These are phyloP conservation scores for Aurifilum marmelostoma DNA, from an alignment of 2,329 filamentous ascomycete species.

Conservation along the genomic window DNA sequence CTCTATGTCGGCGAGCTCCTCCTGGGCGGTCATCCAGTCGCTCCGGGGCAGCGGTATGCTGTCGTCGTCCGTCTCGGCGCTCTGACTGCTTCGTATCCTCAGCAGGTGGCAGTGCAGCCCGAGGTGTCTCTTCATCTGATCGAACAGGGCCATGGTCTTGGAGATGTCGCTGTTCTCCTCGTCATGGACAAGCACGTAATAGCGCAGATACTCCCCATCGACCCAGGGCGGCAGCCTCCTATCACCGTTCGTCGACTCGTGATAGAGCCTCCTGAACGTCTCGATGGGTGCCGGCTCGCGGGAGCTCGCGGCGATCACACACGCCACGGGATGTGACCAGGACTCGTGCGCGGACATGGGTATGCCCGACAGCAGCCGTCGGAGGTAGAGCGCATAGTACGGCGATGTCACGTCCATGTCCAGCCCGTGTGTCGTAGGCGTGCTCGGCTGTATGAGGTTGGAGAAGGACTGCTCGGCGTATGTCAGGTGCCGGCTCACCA, in stretches of 20 bases:
- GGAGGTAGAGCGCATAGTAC: constrained; percentile 84
- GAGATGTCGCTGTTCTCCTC: constrained; percentile 93
- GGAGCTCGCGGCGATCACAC: constrained; percentile 93
- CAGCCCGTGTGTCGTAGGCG: constrained; percentile 46
- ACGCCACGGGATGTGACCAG: constrained; percentile 91
- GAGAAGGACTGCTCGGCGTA: constrained; percentile 69
- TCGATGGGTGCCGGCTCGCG: constrained; percentile 83
- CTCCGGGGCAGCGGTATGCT: constrained; percentile 78
- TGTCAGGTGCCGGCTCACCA: constrained; percentile 78
- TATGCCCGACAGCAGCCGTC: constrained; percentile 78
- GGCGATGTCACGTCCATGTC: constrained; percentile 65
- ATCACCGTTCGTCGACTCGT: constrained; percentile 78
- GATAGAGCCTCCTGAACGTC: constrained; percentile 81
- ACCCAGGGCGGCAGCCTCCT: constrained; percentile 81
- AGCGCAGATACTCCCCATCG: constrained; percentile 87
- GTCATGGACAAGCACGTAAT: constrained; percentile 95
- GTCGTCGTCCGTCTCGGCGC: constrained; percentile 88
- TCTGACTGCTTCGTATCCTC: constrained; percentile 80
- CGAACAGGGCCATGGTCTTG: constrained; percentile 86
- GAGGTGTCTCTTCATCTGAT: constrained; percentile 99
- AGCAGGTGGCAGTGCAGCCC: constrained; percentile 93
- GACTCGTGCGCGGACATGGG: constrained; percentile 85
- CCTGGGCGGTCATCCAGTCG: constrained; percentile 86
- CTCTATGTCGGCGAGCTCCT: constrained; percentile 78
- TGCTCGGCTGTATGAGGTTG: constrained; percentile 41